These are phyloP conservation scores for Scopulariopsis brevicaulis DNA, from an alignment of 2,329 filamentous ascomycete species.

Conservation along the genomic window DNA sequence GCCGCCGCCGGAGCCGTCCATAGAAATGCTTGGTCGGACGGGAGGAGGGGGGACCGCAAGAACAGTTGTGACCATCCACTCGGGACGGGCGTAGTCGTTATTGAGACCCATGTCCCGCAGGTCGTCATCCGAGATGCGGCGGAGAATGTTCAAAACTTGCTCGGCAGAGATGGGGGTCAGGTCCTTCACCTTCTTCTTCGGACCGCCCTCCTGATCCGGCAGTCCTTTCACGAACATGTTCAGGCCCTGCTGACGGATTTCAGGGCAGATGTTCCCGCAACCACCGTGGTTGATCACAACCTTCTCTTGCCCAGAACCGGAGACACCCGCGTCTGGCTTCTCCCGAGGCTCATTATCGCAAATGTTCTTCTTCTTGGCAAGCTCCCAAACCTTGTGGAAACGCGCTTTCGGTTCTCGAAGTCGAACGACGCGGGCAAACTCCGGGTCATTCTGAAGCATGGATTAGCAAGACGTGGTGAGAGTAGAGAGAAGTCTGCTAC, in stretches of 20 bases:
- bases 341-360: conserved; percentile 74
- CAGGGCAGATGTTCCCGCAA: conserved; percentile 84
- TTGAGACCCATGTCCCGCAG: conserved; percentile 83
- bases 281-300: conserved; percentile 61
- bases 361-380: conserved; percentile 78
- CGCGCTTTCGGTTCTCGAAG: conserved; percentile 88
- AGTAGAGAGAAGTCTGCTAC: conserved; percentile 9
- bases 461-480: conserved; percentile 43
- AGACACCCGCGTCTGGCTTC: conserved; percentile 54
- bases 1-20: conserved; percentile 86
- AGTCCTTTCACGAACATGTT: conserved; percentile 46
- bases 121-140: conserved; percentile 71
- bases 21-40: conserved; percentile 91
- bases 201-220: conserved; percentile 53
- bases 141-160: conserved; percentile 76
- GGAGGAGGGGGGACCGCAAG: conserved; percentile 91
- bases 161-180: conserved; percentile 75
- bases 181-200: conserved; percentile 51
- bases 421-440: conserved; percentile 70
- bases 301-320: conserved; percentile 20
- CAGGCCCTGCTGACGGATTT: conserved; percentile 77
- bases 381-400: conserved; percentile 84
- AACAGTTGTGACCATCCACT: conserved; percentile 97
- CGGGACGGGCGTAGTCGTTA: conserved; percentile 86
- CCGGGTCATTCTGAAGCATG: conserved; percentile 59